Percentiles rank a stretch among this genome's conserved stretches.
phyloP scores from a whole-genome alignment of 768 basidiomycete genomes.

The Russula olivacea region DNA sequence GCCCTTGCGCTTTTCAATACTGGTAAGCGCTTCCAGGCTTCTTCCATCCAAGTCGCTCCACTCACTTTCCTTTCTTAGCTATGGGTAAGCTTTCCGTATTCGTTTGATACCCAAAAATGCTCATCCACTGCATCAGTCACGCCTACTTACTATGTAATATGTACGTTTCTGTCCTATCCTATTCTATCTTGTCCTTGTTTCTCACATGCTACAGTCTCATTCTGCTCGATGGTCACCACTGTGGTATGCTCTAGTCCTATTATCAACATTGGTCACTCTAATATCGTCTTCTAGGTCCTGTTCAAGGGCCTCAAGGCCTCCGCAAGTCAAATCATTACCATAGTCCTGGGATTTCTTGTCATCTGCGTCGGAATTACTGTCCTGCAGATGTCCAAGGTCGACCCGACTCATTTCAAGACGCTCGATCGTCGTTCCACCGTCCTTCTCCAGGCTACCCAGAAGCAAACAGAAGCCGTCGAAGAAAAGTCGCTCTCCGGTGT shows the following conservation, averaged over 20 bases:
- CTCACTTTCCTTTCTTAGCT: conserved; percentile 35
- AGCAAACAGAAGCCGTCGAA: conserved; percentile 63
- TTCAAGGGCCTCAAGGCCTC: conserved; percentile 85
- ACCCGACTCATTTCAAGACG: conserved; percentile 66
- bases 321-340: conserved; percentile 74
- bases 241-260: conserved; percentile 45
- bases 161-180: conserved; percentile 37
- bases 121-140: conserved; percentile 47
- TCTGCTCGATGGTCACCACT: conserved; percentile 79
- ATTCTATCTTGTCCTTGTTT: conserved; percentile 5
- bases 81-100: conserved; percentile 48
- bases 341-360: conserved; percentile 87
- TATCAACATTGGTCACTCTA: background rate
- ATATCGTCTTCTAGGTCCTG: conserved; percentile 48
- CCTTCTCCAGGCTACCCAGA: conserved; percentile 78
- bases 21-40: conserved; percentile 39
- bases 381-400: conserved; percentile 92
- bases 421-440: conserved; percentile 90
- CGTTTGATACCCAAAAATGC: conserved; percentile 25
- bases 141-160: conserved; percentile 82
- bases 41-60: conserved; percentile 10
- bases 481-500: conserved; percentile 53
- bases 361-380: conserved; percentile 92
- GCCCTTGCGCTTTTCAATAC: conserved; percentile 95
- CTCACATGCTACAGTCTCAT: conserved; percentile 50